phyloP scores from a whole-genome alignment of 345 rosid species.

The Citrus maxima region DNA sequence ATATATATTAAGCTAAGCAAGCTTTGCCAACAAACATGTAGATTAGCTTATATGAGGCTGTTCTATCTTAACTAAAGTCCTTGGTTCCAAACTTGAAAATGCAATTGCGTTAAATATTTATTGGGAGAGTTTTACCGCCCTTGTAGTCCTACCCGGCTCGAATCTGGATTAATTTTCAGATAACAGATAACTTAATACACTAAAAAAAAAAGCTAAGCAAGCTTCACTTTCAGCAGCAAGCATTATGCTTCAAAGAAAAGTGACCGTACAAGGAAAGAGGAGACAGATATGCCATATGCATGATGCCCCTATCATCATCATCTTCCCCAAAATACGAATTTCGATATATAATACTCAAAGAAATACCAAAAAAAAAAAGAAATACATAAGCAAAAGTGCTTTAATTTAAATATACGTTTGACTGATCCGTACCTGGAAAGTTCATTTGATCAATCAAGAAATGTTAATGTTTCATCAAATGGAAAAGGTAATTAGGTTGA shows the following conservation, averaged over 20 bases:
- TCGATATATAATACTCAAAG: neutral
- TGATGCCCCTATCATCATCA: conserved; percentile 13
- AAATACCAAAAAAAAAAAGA: neutral
- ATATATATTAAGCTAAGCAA: neutral
- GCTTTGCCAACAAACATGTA: no score
- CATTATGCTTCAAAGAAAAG: neutral
- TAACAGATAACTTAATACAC: no score
- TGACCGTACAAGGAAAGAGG: conserved; percentile 13
- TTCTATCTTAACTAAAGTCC: no score
- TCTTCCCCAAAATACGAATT: neutral
- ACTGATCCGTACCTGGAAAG: neutral
- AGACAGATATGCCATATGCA: neutral
- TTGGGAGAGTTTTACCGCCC: accelerated
- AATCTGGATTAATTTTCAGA: no score
- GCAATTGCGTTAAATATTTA: accelerated
- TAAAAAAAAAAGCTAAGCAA: neutral
- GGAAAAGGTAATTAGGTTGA: neutral
- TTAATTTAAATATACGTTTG: neutral
- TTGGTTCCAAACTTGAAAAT: accelerated
- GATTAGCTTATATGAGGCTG: accelerated
- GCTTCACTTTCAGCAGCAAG: conserved; percentile 8
- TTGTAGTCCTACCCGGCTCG: accelerated
- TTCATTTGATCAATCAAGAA: neutral
- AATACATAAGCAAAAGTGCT: neutral
- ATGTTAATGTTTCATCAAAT: neutral